Percentiles rank a stretch among this genome's conserved stretches.
Conservation (phyloP, 2,329 filamentous ascomycete species). For the Cladobotryum mycophilum region DNA sequence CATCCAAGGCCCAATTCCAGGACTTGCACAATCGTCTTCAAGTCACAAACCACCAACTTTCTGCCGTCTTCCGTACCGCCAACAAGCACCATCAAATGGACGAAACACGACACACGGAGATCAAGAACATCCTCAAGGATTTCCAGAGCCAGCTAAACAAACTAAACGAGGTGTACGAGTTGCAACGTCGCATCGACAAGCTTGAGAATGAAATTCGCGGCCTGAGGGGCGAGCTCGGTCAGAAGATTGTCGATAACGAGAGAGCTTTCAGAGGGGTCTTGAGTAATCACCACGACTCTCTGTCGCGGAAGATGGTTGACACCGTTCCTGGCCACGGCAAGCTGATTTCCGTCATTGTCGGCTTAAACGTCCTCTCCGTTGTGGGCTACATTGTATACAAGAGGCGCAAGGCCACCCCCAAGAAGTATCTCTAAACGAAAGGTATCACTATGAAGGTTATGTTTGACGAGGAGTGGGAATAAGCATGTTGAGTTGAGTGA, state of each 20-base stretch:
- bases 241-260: slow-evolving; percentile 46
- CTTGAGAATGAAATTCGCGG: slow-evolving; percentile 54
- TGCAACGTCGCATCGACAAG: slow-evolving; percentile 42
- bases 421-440: slow-evolving; percentile 71
- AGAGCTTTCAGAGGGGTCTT: slow-evolving; percentile 47
- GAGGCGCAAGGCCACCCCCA: slow-evolving; percentile 68
- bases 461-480: not conserved
- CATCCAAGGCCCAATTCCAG: slow-evolving; percentile 60
- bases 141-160: slow-evolving; percentile 41
- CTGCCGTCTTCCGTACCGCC: slow-evolving; percentile 53
- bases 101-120: slow-evolving; percentile 52
- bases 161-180: slow-evolving; percentile 37
- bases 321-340: slow-evolving; percentile 44
- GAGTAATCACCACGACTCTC: slow-evolving; percentile 41
- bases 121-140: slow-evolving; percentile 41
- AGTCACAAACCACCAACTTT: slow-evolving; percentile 61
- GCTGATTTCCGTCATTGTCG: slow-evolving; percentile 64
- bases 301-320: slow-evolving; percentile 43
- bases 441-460: not conserved
- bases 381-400: slow-evolving; percentile 73
- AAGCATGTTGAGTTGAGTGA: not conserved
- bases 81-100: slow-evolving; percentile 43
- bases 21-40: slow-evolving; percentile 84
- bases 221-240: slow-evolving; percentile 49
- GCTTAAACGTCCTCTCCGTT: slow-evolving; percentile 65